phyloP scores from a whole-genome alignment of 129 eudicot species.

The Ambrosia trifida region DNA sequence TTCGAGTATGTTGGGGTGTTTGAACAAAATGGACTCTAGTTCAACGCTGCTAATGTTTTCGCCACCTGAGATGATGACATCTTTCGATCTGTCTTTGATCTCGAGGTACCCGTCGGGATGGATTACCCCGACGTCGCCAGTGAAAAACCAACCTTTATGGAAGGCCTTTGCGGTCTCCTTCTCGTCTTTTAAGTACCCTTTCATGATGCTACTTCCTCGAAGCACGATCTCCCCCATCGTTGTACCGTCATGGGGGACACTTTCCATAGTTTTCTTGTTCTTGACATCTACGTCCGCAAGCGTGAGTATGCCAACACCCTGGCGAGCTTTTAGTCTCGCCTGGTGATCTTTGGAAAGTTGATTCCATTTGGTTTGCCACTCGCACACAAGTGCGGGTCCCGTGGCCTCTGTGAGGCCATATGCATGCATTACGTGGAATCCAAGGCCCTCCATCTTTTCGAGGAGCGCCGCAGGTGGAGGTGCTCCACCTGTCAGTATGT shows the following conservation, averaged over 20 bases:
- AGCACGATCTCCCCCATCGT: constrained; percentile 51
- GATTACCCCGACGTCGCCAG: constrained; percentile 50
- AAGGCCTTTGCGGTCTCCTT: constrained; percentile 41
- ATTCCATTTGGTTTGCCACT: constrained; percentile 47
- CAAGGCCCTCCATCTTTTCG: constrained; percentile 39
- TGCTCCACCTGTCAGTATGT: constrained; percentile 46
- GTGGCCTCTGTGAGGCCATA: constrained; percentile 65
- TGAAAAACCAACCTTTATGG: constrained; percentile 45
- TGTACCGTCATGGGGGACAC: constrained; percentile 44
- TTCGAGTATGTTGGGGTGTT: constrained; percentile 42
- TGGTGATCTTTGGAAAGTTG: constrained; percentile 5
- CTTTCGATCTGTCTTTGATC: constrained; percentile 53
- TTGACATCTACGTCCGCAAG: constrained; percentile 46
- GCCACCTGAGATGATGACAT: constrained; percentile 57
- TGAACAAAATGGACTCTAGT: constrained; percentile 36
- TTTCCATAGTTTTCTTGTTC: constrained; percentile 39
- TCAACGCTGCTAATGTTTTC: constrained; percentile 62
- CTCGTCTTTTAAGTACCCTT: constrained; percentile 55
- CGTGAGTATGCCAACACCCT: constrained; percentile 44
- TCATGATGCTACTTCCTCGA: constrained; percentile 44
- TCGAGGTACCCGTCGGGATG: constrained; percentile 57
- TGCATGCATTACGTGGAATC: constrained; percentile 49
- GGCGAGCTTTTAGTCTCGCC: constrained; percentile 45
- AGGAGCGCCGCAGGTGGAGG: constrained; percentile 51
- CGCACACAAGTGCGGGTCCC: constrained; percentile 52